Conservation (phyloP, 495 filamentous ascomycete species). For the Daldinia concentrica region DNA sequence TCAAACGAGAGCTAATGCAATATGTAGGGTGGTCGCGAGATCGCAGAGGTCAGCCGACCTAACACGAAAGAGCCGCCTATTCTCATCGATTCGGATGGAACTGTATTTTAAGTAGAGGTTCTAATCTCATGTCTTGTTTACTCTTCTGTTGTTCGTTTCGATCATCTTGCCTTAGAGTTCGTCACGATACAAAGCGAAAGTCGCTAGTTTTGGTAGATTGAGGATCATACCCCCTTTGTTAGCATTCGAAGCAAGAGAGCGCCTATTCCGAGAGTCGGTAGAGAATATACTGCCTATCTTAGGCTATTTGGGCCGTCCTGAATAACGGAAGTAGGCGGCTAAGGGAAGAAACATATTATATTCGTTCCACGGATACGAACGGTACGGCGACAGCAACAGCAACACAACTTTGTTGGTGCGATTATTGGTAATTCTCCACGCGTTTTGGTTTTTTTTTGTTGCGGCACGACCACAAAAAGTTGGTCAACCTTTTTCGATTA, state of each 20-base stretch:
- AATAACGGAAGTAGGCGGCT: not conserved
- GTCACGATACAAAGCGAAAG: constrained; percentile 11
- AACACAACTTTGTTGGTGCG: constrained; percentile 9
- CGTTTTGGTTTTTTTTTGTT: constrained; percentile 9
- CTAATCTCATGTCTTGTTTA: not conserved
- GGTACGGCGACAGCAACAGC: not conserved
- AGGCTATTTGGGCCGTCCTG: constrained; percentile 13
- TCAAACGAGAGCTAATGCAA: not conserved
- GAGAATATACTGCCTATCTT: constrained; percentile 10
- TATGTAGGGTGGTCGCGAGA: constrained; percentile 86
- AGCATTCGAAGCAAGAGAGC: constrained; percentile 24
- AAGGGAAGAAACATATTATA: constrained; percentile 2
- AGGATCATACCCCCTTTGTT: constrained; percentile 19
- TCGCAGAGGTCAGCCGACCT: constrained; percentile 92
- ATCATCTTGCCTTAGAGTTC: constrained; percentile 12
- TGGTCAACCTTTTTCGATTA: constrained; percentile 18
- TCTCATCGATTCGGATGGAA: constrained; percentile 94
- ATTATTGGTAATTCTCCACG: constrained; percentile 16
- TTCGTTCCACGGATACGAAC: not conserved
- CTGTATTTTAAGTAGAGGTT: constrained; percentile 74
- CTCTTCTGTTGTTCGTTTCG: constrained; percentile 24
- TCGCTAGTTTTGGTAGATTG: constrained; percentile 25
- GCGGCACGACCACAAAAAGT: constrained; percentile 6
- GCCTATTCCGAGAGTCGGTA: constrained; percentile 20
- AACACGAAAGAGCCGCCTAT: constrained; percentile 98